Percentiles rank a stretch among this genome's conserved stretches.
phyloP scores from a whole-genome alignment of 306 rosid genomes.

The Prunus campanulata region DNA sequence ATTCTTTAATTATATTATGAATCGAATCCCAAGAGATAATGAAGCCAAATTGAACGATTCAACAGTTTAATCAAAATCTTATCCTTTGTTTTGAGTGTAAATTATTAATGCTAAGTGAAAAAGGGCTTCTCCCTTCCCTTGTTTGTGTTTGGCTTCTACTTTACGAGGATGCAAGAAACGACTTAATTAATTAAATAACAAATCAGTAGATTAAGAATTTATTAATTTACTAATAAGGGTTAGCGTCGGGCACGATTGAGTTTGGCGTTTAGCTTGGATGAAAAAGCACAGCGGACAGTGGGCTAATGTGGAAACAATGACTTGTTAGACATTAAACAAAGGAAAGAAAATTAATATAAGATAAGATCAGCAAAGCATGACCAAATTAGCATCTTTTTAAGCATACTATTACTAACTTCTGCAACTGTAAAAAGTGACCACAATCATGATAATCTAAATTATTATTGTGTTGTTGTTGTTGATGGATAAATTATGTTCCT shows the following conservation, averaged over 20 bases:
- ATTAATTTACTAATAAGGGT: not conserved
- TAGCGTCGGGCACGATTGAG: not conserved
- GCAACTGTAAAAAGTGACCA: not conserved
- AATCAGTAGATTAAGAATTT: not conserved
- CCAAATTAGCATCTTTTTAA: not conserved
- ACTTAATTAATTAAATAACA: not conserved
- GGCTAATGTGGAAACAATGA: not conserved
- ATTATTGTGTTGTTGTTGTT: not conserved
- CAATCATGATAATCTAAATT: not conserved
- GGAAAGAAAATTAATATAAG: not conserved
- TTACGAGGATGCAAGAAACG: not conserved
- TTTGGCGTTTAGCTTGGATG: not conserved
- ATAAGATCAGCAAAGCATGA: not conserved
- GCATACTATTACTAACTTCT: not conserved
- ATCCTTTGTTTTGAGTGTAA: not conserved
- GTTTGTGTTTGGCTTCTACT: not conserved
- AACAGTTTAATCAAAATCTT: not conserved
- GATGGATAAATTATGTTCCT: not conserved
- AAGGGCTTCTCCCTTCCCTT: not conserved
- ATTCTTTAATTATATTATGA: not conserved
- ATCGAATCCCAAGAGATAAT: not conserved
- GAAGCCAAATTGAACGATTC: conserved; percentile 1
- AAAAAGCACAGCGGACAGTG: not conserved
- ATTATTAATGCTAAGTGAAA: not conserved
- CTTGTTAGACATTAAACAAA: not conserved